Conservation (phyloP, 2,329 filamentous ascomycete species). For the Diaporthe sp. region DNA sequence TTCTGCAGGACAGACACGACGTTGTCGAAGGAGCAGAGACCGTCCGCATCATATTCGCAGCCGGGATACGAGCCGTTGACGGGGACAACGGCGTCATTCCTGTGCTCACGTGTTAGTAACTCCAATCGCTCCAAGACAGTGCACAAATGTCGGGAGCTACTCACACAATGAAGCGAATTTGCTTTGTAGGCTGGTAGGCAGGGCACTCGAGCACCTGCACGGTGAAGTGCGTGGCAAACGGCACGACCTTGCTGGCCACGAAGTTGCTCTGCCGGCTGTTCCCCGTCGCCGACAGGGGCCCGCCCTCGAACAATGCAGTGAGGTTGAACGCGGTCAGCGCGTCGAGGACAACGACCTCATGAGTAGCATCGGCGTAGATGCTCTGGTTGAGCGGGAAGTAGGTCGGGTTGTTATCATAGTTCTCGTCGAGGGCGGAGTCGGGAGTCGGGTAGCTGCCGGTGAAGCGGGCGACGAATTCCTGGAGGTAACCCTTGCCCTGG, state of each 20-base stretch:
- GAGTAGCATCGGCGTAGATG: slow-evolving; percentile 59
- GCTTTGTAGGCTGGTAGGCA: slow-evolving; percentile 50
- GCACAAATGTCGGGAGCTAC: slow-evolving; percentile 1
- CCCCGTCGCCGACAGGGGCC: slow-evolving; percentile 44
- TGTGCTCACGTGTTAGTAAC: slow-evolving; percentile 34
- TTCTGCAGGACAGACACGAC: slow-evolving; percentile 49
- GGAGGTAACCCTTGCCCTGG: slow-evolving; percentile 51
- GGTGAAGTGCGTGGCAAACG: slow-evolving; percentile 52
- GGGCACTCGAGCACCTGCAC: slow-evolving; percentile 52
- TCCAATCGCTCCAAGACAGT: not conserved
- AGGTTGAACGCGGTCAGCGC: slow-evolving; percentile 52
- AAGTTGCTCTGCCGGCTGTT: slow-evolving; percentile 48
- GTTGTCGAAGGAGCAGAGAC: slow-evolving; percentile 51
- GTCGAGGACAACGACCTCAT: slow-evolving; percentile 56
- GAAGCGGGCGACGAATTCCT: slow-evolving; percentile 52
- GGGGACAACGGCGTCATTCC: slow-evolving; percentile 52
- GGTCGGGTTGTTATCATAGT: slow-evolving; percentile 56
- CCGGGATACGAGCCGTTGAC: slow-evolving; percentile 48
- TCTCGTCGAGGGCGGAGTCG: slow-evolving; percentile 49
- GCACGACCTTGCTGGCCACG: slow-evolving; percentile 50
- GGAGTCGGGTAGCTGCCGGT: slow-evolving; percentile 48
- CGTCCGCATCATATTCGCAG: slow-evolving; percentile 47
- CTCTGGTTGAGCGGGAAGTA: slow-evolving; percentile 60
- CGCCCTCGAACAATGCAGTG: slow-evolving; percentile 49
- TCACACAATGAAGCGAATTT: slow-evolving; percentile 52